Evolutionary conservation across 768 basidiomycete genomes (phyloP), one percentile per base, ranked within the genome.

Genomic region (Kwoniella europaea): DNA sequence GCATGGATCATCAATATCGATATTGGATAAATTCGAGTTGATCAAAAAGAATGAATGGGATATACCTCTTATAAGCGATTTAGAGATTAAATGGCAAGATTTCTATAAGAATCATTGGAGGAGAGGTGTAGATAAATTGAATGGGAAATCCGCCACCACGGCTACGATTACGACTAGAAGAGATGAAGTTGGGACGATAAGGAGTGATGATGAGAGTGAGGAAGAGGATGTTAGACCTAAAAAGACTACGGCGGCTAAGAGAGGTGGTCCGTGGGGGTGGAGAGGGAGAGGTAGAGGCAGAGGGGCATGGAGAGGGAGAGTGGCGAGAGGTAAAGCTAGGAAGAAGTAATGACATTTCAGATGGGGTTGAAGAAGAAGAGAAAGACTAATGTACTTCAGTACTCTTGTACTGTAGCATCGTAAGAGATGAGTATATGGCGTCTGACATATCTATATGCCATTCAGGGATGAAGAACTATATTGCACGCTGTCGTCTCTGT

Each of bases 101-200:
- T 80, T 77, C 52, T 80, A 73, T 59, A 52, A 69, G 54, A 71
- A 77, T 69, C 79, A 80, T 67, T 80, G 76, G 76, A 46, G 79
- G 43, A 18, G 79, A 50, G 79, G 76, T 6, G 74, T 73, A 22
- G 74, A 76, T 41, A 67, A 67, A 41, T 35, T 27, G 16, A 67
- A 67, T 18, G 22, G 35, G 42, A 61, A 59, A 41, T 52, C 27
- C 7, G 43, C 7, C 10, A 24, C 62, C 15, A 42, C 10, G 10
- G 65, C 16, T 35, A 22, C 41, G 60, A 18, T 20, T 15, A 64
- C 57, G 29, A 46, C 43, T 29, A 24, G 27, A 64, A 42, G 24
- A 29, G 43, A 54, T 29, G 15, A 35, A 59, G 61, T 57, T 22
- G 59, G 41, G 42, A 63, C 42, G 46, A 59, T 62, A 15, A 1